A percentile compares a stretch with the other conserved stretches of the same genome.
These are phyloP conservation scores for Chytriomyces sp. DNA, from an alignment of 192 early-diverging fungal genomes.

Conservation along the genomic window DNA sequence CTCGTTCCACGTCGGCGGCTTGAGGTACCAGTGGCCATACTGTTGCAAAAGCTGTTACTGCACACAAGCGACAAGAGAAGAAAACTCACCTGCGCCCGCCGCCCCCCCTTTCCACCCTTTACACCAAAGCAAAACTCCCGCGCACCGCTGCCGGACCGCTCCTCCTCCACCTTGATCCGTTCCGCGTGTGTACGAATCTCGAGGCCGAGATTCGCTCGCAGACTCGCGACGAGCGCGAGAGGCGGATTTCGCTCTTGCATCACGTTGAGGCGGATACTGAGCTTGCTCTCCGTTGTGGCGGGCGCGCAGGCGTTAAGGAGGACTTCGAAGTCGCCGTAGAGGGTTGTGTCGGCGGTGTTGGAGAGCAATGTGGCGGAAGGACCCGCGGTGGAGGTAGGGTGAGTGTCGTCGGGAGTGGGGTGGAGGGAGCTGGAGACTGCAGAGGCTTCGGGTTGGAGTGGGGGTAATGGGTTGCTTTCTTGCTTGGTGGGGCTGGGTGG, in stretches of 20 bases:
- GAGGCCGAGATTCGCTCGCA: constrained; percentile 32
- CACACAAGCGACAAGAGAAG: not conserved
- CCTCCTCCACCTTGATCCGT: constrained; percentile 14
- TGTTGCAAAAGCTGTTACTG: not conserved
- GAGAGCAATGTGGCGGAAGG: not conserved
- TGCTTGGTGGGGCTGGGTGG: not conserved
- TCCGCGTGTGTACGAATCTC: constrained; percentile 7
- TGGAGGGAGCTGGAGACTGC: not conserved
- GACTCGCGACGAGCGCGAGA: constrained; percentile 12
- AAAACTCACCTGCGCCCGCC: not conserved
- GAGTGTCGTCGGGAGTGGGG: not conserved
- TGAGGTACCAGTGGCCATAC: constrained; percentile 48
- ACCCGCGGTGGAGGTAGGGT: not conserved
- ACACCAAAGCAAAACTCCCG: not conserved
- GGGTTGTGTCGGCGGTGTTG: not conserved
- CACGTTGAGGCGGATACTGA: constrained; percentile 40
- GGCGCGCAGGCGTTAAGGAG: constrained; percentile 53
- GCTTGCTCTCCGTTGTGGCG: constrained; percentile 43
- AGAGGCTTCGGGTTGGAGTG: not conserved
- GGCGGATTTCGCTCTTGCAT: constrained; percentile 45
- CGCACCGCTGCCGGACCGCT: not conserved
- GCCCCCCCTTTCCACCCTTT: not conserved
- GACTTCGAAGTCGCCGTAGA: constrained; percentile 41
- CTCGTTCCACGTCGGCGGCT: constrained; percentile 42
- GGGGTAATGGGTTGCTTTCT: not conserved